These are phyloP conservation scores for Penicillium verhagenii DNA, from an alignment of 495 filamentous ascomycete species.

Conservation along the genomic window DNA sequence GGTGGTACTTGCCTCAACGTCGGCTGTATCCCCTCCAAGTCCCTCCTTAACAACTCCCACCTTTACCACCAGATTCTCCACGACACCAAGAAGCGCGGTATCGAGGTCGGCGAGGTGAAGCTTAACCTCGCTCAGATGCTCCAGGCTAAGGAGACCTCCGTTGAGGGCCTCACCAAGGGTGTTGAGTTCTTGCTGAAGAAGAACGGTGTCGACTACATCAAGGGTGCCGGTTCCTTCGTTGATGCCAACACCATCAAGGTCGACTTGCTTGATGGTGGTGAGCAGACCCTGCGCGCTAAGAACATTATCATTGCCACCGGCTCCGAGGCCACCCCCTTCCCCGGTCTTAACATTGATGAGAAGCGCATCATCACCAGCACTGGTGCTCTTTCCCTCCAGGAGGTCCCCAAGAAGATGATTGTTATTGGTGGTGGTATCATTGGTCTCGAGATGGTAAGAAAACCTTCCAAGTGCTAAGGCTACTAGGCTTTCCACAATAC, in stretches of 20 bases:
- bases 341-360: conserved; percentile 93
- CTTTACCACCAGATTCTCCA: conserved; percentile 97
- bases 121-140: conserved; percentile 94
- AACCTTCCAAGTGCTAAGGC: background rate
- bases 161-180: conserved; percentile 88
- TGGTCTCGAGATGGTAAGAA: conserved; percentile 90
- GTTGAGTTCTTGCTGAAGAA: conserved; percentile 98
- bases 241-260: conserved; percentile 92
- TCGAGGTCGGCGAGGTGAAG: conserved; percentile 93
- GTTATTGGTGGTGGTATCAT: conserved; percentile 99
- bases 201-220: conserved; percentile 96
- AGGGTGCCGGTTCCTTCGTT: conserved; percentile 82
- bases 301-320: conserved; percentile 98
- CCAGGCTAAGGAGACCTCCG: conserved; percentile 95
- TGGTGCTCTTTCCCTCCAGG: conserved; percentile 80
- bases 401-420: conserved; percentile 96
- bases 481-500: background rate
- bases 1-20: conserved; percentile 98
- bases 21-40: conserved; percentile 98
- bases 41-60: conserved; percentile 98
- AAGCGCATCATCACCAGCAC: conserved; percentile 96
- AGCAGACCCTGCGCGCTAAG: conserved; percentile 80
- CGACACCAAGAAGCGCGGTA: conserved; percentile 95
- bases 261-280: conserved; percentile 84
- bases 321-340: conserved; percentile 92